Conservation (phyloP, 257 asterid genomes). For the Sherardia arvensis region DNA sequence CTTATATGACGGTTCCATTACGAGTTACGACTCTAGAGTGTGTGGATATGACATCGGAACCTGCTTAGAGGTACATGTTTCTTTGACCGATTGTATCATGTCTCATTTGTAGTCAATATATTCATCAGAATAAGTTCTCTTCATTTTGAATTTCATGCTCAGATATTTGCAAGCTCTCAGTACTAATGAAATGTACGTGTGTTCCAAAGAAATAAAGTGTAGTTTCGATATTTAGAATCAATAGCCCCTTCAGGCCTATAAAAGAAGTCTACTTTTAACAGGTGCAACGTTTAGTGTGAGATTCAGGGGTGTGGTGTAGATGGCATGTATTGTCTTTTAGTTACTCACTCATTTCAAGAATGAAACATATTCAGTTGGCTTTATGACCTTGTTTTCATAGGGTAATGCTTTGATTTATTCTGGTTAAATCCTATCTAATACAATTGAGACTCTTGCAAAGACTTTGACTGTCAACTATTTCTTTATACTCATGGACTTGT, state of each 20-base stretch:
- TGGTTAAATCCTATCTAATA: neutral
- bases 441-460: neutral
- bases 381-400: too few species aligned
- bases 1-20: constrained; percentile 70
- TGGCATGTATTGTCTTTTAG: too few species aligned
- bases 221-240: too few species aligned
- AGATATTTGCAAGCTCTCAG: neutral
- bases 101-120: neutral
- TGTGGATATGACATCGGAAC: constrained; percentile 76
- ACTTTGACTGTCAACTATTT: neutral
- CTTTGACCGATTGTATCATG: constrained; percentile 3
- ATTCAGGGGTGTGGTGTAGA: neutral
- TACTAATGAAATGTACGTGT: neutral
- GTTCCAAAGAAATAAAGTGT: neutral
- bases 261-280: too few species aligned
- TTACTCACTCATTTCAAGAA: neutral
- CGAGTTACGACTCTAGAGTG: constrained; percentile 57
- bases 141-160: neutral
- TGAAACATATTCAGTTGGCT: too few species aligned
- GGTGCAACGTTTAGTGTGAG: too few species aligned
- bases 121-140: neutral
- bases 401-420: neutral
- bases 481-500: neutral
- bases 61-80: constrained; percentile 78
- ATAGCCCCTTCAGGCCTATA: too few species aligned